Base-by-base conservation (phyloP, 1,139 yeast species). In the Pichia sp. region DNA sequence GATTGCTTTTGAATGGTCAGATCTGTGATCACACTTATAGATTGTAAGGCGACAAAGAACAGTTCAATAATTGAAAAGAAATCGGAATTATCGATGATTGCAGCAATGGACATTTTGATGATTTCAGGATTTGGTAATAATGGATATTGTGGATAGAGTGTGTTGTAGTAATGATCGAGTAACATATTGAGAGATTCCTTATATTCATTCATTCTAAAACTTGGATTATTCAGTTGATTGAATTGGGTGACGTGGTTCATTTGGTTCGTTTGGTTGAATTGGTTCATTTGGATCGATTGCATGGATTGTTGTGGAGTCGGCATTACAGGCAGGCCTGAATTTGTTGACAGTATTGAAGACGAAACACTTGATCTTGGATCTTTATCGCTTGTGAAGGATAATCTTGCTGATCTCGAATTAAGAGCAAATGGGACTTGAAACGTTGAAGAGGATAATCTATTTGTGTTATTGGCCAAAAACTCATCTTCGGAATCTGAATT, bases 111-210 rank as follows among this genome's bases (percentile, higher is more conserved):
- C 6, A 24, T 1, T 35, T 42, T 50, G 3, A 50, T 42, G 15
- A 46, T 47, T 27, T 42, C 45, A 4, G 18, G 11, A 10, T 75
- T 65, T 1, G 87, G 84, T 21, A 84, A 67, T 0, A 83, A 67
- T 7, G 89, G 87, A 58, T 81, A 76, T 24, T 70, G 72, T 1
- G 65, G 58, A 58, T 83, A 89, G 54, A 81, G 72, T 45, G 70
- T 74, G 27, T 71, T 63, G 58, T 81, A 83, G 58, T 83, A 83
- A 12, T 51, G 31, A 37, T 62, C 66, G 15, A 63, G 27, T 22
- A 47, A 27, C 9, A 11, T 21, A n/a, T 28, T 24, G 3, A 53
- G 27, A 18, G 17, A 14, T 14, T 35, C 35, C 18, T 20, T 46
- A 14, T 22, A 3, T 19, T 44, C 44, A 5, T 11, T 12, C 4